Evolutionary conservation across 2,329 filamentous ascomycete genomes (phyloP).

Genomic region (Ilyonectria sp.): DNA sequence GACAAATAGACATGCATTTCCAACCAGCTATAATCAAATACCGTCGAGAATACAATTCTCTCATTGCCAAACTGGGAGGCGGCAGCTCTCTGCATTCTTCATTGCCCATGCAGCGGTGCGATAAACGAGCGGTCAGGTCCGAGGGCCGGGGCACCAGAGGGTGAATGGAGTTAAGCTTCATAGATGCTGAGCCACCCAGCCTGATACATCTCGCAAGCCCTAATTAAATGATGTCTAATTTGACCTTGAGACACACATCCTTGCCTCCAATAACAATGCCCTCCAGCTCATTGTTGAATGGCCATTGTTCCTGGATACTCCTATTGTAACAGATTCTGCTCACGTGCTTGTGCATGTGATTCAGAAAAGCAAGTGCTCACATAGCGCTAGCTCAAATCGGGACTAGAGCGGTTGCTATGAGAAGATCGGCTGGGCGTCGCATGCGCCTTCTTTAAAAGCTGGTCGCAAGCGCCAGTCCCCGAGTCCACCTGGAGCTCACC

Average conservation of each 20-base stretch:
- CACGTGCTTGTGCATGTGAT: constrained; percentile 42
- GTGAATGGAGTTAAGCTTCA: no score
- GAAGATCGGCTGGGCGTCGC: constrained; percentile 41
- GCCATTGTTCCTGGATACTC: neutral
- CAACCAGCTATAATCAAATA: constrained; percentile 19
- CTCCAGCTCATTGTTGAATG: constrained; percentile 13
- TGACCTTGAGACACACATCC: neutral
- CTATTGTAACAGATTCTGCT: neutral
- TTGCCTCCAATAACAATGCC: constrained; percentile 1
- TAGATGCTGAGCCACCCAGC: no score
- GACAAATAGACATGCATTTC: constrained; percentile 62
- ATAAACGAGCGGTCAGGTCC: neutral
- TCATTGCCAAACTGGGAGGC: neutral
- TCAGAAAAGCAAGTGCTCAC: constrained; percentile 4
- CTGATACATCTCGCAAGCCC: neutral
- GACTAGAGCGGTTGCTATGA: constrained; percentile 53
- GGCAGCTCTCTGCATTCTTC: no score
- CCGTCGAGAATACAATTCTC: neutral
- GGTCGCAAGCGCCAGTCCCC: constrained; percentile 38
- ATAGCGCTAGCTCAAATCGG: constrained; percentile 32
- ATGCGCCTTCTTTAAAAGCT: constrained; percentile 49
- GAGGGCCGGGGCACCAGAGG: neutral
- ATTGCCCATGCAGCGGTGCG: neutral
- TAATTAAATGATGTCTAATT: neutral
- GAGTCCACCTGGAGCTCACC: constrained; percentile 45